A percentile compares a stretch with the other conserved stretches of the same genome.
These are phyloP conservation scores for Cicer arietinum DNA, from an alignment of 306 rosid genomes.

Conservation along the genomic window DNA sequence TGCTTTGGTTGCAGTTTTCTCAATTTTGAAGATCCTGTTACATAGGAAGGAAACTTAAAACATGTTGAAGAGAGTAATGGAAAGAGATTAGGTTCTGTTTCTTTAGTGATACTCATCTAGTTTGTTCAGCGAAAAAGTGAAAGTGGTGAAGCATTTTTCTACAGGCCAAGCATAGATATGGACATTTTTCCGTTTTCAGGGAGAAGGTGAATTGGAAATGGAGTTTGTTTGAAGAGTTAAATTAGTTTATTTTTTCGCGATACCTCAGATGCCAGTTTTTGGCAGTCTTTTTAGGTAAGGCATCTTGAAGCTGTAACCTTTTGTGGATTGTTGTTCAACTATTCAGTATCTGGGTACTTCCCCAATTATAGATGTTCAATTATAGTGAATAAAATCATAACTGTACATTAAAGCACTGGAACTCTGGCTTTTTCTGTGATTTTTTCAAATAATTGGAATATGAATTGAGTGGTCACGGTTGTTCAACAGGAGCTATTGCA, in stretches of 20 bases:
- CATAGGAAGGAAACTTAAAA: constrained; percentile 51
- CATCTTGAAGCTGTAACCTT: constrained; percentile 36
- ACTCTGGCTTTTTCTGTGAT: constrained; percentile 9
- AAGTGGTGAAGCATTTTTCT: constrained; percentile 40
- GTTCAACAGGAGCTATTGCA: not conserved
- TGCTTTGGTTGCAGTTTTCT: constrained; percentile 67
- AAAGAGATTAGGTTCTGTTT: constrained; percentile 44
- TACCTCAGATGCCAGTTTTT: constrained; percentile 40
- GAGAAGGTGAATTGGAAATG: constrained; percentile 20
- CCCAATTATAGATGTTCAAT: constrained; percentile 41
- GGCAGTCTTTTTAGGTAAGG: constrained; percentile 38
- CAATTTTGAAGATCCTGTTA: constrained; percentile 64
- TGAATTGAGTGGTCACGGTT: not conserved
- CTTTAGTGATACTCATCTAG: constrained; percentile 5
- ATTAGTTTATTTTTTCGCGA: constrained; percentile 34
- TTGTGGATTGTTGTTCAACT: constrained; percentile 37
- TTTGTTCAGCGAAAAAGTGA: constrained; percentile 40
- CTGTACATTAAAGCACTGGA: constrained; percentile 53
- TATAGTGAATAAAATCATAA: constrained; percentile 40
- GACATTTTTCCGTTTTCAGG: constrained; percentile 11
- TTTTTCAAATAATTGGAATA: constrained; percentile 26
- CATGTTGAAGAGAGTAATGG: constrained; percentile 40
- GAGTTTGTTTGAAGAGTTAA: constrained; percentile 34
- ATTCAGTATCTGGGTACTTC: constrained; percentile 38
- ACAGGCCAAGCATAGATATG: constrained; percentile 31